Evolutionary conservation across 1,284 basidiomycete genomes (phyloP).

Genomic region (Volvariella surrecta): DNA sequence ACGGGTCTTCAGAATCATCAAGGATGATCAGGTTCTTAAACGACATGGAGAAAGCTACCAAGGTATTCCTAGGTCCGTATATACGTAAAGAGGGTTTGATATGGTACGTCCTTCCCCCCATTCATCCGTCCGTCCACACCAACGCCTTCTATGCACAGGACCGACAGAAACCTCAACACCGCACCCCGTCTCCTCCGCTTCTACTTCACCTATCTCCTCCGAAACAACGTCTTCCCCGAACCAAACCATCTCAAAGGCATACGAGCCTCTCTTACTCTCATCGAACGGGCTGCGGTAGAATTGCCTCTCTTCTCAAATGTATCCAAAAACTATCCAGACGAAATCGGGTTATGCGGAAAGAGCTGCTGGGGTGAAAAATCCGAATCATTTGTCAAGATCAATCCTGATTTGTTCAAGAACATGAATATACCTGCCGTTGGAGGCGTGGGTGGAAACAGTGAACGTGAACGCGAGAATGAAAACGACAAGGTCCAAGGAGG

Average conservation of each 20-base stretch:
- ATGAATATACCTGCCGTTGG: too few relatives aligned
- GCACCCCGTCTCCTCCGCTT: constrained; percentile 50
- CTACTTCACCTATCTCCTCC: constrained; percentile 54
- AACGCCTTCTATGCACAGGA: constrained; percentile 21
- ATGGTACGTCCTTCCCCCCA: constrained; percentile 31
- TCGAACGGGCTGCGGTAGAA: constrained; percentile 44
- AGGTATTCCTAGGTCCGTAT: constrained; percentile 58
- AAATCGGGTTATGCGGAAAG: constrained; percentile 36
- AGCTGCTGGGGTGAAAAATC: constrained; percentile 34
- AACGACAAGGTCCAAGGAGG: constrained; percentile 5
- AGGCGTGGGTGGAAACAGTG: too few relatives aligned
- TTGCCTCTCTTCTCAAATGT: constrained; percentile 48
- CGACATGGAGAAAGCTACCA: constrained; percentile 42
- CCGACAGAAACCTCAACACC: constrained; percentile 32
- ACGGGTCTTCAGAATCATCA: constrained; percentile 5
- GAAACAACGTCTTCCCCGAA: constrained; percentile 44
- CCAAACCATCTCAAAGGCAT: constrained; percentile 30
- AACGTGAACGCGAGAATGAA: too few relatives aligned
- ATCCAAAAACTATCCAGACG: constrained; percentile 46
- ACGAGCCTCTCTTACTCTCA: constrained; percentile 35
- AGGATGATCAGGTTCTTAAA: constrained; percentile 34
- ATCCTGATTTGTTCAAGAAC: too few relatives aligned
- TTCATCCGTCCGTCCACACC: neutral
- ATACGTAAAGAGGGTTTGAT: constrained; percentile 55
- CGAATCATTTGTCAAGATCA: too few relatives aligned